Percentiles rank a stretch among this genome's conserved stretches.
These are phyloP conservation scores for Pythium diclinum DNA, from an alignment of 352 stramenopile species.

Conservation along the genomic window DNA sequence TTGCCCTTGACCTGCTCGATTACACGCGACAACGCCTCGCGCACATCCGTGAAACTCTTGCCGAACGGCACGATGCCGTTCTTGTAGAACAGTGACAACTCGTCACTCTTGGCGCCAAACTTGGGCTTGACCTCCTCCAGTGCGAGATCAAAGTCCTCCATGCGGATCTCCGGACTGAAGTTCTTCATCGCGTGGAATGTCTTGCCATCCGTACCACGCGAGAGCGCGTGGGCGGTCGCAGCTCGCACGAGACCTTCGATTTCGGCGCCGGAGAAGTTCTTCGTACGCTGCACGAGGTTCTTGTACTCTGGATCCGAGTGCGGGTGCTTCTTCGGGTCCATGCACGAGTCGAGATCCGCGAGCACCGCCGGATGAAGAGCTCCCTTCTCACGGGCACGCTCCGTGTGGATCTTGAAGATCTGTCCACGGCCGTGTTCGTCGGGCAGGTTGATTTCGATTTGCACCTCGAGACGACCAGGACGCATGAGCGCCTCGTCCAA, in stretches of 20 bases:
- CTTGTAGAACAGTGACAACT: conserved; percentile 93
- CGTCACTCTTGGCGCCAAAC: conserved; percentile 94
- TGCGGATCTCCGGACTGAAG: conserved; percentile 75
- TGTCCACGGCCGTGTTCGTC: conserved; percentile 94
- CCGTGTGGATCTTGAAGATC: conserved; percentile 98
- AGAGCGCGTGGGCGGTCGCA: conserved; percentile 84
- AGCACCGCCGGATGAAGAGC: conserved; percentile 66
- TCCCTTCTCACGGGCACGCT: conserved; percentile 75
- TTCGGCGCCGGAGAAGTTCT: conserved; percentile 99
- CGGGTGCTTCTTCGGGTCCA: conserved; percentile 59
- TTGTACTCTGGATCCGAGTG: conserved; percentile 73
- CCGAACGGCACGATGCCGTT: conserved; percentile 98
- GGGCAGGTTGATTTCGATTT: conserved; percentile 99
- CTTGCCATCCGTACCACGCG: conserved; percentile 75
- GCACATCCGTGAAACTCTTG: conserved; percentile 92
- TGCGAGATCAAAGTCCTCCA: conserved; percentile 95
- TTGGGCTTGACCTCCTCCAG: conserved; percentile 96
- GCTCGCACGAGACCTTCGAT: conserved; percentile 98
- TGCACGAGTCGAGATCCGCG: conserved; percentile 71
- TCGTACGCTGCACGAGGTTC: conserved; percentile 94
- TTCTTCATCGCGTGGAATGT: conserved; percentile 80
- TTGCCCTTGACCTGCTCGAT: conserved; percentile 95
- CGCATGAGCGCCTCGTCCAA: conserved; percentile 97
- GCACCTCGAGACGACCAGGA: conserved; percentile 98
- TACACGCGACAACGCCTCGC: conserved; percentile 88